Base-by-base conservation (phyloP, 2,329 filamentous ascomycete genomes). In the Aspergillus fructus region DNA sequence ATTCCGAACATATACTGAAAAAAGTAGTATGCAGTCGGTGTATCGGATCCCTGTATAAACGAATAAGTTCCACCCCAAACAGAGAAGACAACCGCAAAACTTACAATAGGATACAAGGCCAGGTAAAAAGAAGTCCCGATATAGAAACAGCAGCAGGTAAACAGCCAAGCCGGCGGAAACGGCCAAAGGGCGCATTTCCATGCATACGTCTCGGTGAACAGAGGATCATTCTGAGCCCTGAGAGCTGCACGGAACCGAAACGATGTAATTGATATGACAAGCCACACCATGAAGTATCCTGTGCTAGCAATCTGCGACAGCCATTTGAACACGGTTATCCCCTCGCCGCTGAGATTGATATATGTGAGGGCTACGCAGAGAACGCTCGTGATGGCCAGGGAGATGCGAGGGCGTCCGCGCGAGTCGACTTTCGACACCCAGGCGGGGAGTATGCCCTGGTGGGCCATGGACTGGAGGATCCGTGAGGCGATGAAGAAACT, bases 401-500 rank as follows among this genome's bases (percentile, higher is more conserved):
- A 21, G 7, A 46, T 5, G 11, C 40, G 30, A 2, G 50, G 50
- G 3, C 55, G 39, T 1, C 50, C 50, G 13, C 39, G 39, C 0
- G 39, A n/a, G n/a, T 58, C 55, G 21, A 54, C 51, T 12, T 45
- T 49, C 23, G 21, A 11, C 8, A 58, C 30, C 39, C 24, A 15
- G 2, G 37, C 17, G 3, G 45, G 9, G 5, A 53, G 45, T 17
- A 58, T 45, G 12, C 24, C 37, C 39, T 49, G 46, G 8, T 39
- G 43, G 4, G 55, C 33, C 50, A 54, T 50, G 7, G 55, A 42
- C 6, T 42, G 50, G 2, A 58, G 43, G 15, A 53, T 49, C 1
- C 49, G 50, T 4, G 49, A 58, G 15, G 55, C 45, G 11, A 58
- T 40, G 30, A 49, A 58, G 43, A 53, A 43, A 13, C 43, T 48